Evolutionary conservation across 441 rosid species (phyloP), one percentile per base, ranked within the genome.

Genomic region (Corymbia citriodora): DNA sequence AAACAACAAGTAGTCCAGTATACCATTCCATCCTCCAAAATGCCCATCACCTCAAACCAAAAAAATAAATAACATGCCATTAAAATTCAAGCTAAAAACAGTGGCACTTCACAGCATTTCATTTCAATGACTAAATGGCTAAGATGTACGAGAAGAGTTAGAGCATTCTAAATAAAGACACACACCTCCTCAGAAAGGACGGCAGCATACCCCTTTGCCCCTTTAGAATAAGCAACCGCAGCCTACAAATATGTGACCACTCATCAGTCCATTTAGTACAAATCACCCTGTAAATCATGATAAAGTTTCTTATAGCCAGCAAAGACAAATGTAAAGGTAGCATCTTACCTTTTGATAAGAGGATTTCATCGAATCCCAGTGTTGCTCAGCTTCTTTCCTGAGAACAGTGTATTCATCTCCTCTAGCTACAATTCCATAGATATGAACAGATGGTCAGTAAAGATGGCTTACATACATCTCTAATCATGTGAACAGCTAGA

Each of bases 161-260:
- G 52, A 79, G 52, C 18, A 79, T 40, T 79, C 52, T 40, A 40
- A 40, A 23, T 21, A 79, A 87, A 87, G 88, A 91, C 89, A 88
- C 90, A 90, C 90, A 97, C 99, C 99, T 96, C 94, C 55, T 96
- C 97, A 90, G 99, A 95, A 91, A 97, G 97, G 94, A 96, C 93
- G 85, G 99, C 95, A 5, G 99, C 99, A 89, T 95, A 91, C 29
- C 88, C 93, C 91, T 93, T 83, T 55, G 95, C 91, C 83, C 99
- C 97, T 90, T 94, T 97, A 50, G 98, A 95, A 94, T 96, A 93
- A 91, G 99, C 99, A 86, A 91, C 92, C 55, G 96, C 93, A 92
- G 99, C 99, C 99, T 98, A 93, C 86, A 82, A 91, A 86, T 10
- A 86, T 72, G 53, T 55, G 55, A 54, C 27, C 70, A 61, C 36